Conservation (phyloP, 1,139 yeast species). For the Candida anutae region DNA sequence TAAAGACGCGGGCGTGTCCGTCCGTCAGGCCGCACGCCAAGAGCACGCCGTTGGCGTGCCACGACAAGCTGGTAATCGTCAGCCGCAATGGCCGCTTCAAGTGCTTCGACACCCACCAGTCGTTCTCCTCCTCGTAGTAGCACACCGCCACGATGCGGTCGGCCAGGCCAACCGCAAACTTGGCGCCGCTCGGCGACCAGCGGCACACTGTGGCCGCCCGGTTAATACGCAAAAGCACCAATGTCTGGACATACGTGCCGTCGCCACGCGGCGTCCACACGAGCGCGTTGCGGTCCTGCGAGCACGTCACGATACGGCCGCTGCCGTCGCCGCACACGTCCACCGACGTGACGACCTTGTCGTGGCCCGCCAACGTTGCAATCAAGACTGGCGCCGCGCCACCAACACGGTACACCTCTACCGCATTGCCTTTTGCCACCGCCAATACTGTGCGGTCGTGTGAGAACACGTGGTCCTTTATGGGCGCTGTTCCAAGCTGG, state of each 20-base stretch:
- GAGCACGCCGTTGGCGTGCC: constrained; percentile 94
- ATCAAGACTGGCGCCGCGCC: constrained; percentile 41
- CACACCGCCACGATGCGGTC: constrained; percentile 93
- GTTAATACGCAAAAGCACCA: constrained; percentile 85
- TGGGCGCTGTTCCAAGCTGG: constrained; percentile 76
- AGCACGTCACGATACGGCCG: constrained; percentile 79
- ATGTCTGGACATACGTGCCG: constrained; percentile 67
- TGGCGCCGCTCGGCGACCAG: constrained; percentile 90
- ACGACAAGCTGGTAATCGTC: constrained; percentile 73
- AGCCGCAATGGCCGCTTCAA: constrained; percentile 89
- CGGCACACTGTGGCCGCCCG: constrained; percentile 90
- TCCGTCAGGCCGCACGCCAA: constrained; percentile 92
- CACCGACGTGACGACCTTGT: constrained; percentile 89
- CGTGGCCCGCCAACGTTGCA: constrained; percentile 73
- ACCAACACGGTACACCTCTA: constrained; percentile 63
- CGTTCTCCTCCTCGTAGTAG: constrained; percentile 91
- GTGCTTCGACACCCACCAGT: constrained; percentile 99
- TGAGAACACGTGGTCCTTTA: constrained; percentile 86
- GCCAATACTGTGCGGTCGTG: constrained; percentile 65
- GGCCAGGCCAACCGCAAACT: constrained; percentile 96
- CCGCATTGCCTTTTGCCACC: constrained; percentile 69
- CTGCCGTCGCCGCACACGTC: constrained; percentile 81
- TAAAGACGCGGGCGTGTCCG: constrained; percentile 88
- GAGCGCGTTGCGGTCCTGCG: constrained; percentile 95
- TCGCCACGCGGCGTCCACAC: constrained; percentile 76